Evolutionary conservation across 192 early-diverging fungal species (phyloP).

Genomic region (Phlyctochytrium planicorne): DNA sequence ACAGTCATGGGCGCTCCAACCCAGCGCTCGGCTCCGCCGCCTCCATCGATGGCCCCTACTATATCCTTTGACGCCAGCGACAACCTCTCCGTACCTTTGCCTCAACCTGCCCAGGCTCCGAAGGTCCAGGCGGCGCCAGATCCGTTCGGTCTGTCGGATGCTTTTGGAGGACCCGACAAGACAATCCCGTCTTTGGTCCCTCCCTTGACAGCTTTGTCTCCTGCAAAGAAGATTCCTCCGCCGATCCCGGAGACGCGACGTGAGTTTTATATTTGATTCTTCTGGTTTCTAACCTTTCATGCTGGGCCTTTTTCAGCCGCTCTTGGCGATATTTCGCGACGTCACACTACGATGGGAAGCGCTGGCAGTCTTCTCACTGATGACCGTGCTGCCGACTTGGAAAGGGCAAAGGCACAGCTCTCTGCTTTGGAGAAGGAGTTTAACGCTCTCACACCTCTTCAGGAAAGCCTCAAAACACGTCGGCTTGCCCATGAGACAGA

Average conservation of each 20-base stretch:
- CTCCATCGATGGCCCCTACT: background rate
- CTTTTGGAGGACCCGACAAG: background rate
- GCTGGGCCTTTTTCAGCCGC: background rate
- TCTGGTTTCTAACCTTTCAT: background rate
- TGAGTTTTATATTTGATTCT: background rate
- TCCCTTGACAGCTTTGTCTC: background rate
- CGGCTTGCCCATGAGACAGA: constrained; percentile 56
- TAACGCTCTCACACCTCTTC: constrained; percentile 46
- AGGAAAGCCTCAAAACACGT: constrained; percentile 56
- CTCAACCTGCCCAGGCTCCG: constrained; percentile 2
- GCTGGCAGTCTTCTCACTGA: constrained; percentile 2
- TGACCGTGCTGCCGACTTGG: constrained; percentile 49
- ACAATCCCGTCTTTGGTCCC: background rate
- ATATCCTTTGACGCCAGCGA: constrained; percentile 15
- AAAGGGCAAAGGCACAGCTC: constrained; percentile 61
- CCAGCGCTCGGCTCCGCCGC: constrained; percentile 30
- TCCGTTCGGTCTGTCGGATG: background rate
- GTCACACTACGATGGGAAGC: background rate
- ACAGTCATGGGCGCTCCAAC: too few relatives aligned
- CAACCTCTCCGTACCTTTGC: too few relatives aligned
- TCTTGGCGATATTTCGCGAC: background rate
- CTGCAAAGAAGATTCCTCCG: background rate
- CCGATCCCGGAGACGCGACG: background rate
- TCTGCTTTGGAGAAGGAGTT: constrained; percentile 60
- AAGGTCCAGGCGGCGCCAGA: background rate